phyloP scores from a whole-genome alignment of 73 alveolate genomes.

The Paraurostyla sp. region DNA sequence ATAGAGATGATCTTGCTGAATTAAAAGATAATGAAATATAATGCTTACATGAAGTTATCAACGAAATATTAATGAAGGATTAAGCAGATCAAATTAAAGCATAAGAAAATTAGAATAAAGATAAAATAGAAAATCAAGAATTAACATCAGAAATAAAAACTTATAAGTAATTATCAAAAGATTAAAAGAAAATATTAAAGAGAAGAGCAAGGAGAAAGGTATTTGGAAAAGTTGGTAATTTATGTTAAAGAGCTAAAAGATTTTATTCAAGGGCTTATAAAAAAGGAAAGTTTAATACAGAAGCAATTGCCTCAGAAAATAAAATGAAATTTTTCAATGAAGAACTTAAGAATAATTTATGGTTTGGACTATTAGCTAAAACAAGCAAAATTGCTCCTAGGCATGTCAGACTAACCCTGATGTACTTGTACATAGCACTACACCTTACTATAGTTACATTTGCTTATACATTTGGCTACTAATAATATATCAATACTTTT shows the following conservation, averaged over 20 bases:
- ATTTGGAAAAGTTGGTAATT: not conserved
- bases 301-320: not conserved
- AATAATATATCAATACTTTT: not conserved
- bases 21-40: not conserved
- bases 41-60: conserved; percentile 12
- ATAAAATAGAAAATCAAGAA: too few relatives aligned
- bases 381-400: conserved; percentile 20
- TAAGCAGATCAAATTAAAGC: too few relatives aligned
- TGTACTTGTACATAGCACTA: not conserved
- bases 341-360: not conserved
- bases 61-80: too few relatives aligned
- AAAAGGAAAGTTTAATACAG: not conserved
- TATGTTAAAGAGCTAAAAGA: conserved; percentile 14
- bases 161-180: not conserved
- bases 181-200: not conserved
- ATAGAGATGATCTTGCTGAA: conserved; percentile 53
- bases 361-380: not conserved
- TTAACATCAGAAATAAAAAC: too few relatives aligned
- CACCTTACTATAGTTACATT: not conserved
- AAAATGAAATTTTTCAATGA: not conserved
- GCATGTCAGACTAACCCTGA: conserved; percentile 11
- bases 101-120: too few relatives aligned
- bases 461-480: not conserved
- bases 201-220: conserved; percentile 14
- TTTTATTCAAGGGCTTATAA: not conserved